phyloP scores from a whole-genome alignment of 2,329 filamentous ascomycete species.

The Xylaria sp. region DNA sequence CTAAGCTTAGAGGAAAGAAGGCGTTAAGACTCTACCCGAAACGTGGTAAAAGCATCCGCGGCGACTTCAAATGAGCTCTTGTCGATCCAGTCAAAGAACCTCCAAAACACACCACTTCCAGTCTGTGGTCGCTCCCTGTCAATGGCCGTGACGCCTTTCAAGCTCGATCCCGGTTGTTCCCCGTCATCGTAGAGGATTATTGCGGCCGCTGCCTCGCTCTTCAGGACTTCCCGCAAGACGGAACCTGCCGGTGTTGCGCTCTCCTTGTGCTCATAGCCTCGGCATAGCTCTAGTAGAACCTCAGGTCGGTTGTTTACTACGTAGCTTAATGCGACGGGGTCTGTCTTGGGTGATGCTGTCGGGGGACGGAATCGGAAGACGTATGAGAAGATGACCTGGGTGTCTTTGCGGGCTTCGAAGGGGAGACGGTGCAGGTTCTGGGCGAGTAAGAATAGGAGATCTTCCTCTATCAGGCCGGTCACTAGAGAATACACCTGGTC shows the following conservation, averaged over 20 bases:
- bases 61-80: conserved; percentile 96
- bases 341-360: conserved; percentile 72
- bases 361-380: conserved; percentile 88
- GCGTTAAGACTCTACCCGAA: conserved; percentile 70
- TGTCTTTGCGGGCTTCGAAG: conserved; percentile 96
- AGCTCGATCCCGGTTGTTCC: conserved; percentile 73
- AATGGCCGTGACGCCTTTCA: conserved; percentile 81
- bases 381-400: conserved; percentile 94
- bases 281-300: conserved; percentile 87
- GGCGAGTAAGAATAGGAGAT: conserved; percentile 86
- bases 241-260: conserved; percentile 92
- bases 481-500: conserved; percentile 91
- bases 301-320: conserved; percentile 88
- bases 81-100: conserved; percentile 97
- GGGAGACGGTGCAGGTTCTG: conserved; percentile 85
- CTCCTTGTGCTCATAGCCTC: conserved; percentile 89
- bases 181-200: conserved; percentile 95
- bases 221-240: conserved; percentile 86
- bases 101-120: conserved; percentile 92
- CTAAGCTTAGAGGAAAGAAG: background rate
- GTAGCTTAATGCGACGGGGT: conserved; percentile 88
- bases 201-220: conserved; percentile 89
- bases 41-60: conserved; percentile 97
- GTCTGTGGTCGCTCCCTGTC: conserved; percentile 80
- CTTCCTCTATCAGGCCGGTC: conserved; percentile 85